Percentiles rank a stretch among this genome's conserved stretches.
These are phyloP conservation scores for Ampelocalamus luodianensis DNA, from an alignment of 176 grass and related monocot genomes.

Conservation along the genomic window DNA sequence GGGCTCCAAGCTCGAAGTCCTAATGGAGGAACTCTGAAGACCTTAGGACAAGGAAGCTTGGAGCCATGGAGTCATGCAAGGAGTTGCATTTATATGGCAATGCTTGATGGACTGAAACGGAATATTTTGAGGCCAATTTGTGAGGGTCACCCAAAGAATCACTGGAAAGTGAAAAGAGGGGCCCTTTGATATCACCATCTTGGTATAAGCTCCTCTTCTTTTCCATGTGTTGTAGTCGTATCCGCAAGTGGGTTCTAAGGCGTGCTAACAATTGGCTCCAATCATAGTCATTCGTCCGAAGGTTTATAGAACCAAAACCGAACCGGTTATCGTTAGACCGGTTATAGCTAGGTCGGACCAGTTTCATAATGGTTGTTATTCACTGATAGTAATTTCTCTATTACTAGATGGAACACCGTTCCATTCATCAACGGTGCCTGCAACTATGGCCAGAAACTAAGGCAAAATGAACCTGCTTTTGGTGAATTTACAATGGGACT, in stretches of 20 bases:
- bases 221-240: conserved; percentile 23
- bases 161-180: conserved; percentile 39
- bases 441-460: neutral
- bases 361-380: neutral
- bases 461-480: neutral
- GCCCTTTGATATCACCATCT: conserved; percentile 21
- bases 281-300: neutral
- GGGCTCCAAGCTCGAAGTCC: conserved; percentile 15
- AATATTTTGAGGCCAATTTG: conserved; percentile 51
- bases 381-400: neutral
- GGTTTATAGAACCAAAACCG: conserved; percentile 3
- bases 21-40: conserved; percentile 11
- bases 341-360: neutral
- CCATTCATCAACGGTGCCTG: neutral
- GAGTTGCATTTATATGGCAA: conserved; percentile 46
- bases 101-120: neutral
- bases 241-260: conserved; percentile 5
- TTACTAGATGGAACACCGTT: conserved; percentile 15
- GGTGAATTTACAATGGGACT: neutral
- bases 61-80: conserved; percentile 22
- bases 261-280: conserved; percentile 15
- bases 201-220: conserved; percentile 25
- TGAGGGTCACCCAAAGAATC: conserved; percentile 59
- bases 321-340: neutral
- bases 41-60: conserved; percentile 21